Evolutionary conservation across 2,329 filamentous ascomycete genomes (phyloP), one percentile per base, ranked within the genome.

Genomic region (Cladosporium sp.): DNA sequence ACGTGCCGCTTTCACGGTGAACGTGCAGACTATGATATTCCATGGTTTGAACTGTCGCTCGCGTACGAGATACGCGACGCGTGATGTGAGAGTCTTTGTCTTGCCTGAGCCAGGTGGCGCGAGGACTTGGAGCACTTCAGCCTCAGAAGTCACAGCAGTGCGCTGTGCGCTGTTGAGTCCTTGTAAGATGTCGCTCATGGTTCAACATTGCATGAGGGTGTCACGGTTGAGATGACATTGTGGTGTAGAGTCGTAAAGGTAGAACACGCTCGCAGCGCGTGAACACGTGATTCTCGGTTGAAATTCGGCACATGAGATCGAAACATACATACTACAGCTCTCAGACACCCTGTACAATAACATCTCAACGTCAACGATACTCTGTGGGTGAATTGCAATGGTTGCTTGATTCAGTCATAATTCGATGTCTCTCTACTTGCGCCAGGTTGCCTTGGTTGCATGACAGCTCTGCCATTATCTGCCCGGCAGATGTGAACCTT

Each of bases 11-110:
- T 98, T 98, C 77, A 97, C 93, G 1, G 95, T 99, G 76, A 99
- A 99, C 0, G 94, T 98, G 68, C 94, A 95, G 67, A 97, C 94
- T 67, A 99, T 89, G 73, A 98, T 88, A 80, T 97, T 92, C 80
- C 91, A 88, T 74, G 94, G 94, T 65, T 87, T 86, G 72, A 92
- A 87, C 51, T 89, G 87, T 71, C 87, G 81, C 72, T 90, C 84
- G 60, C 89, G 86, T 64, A 97, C 86, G 34, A 97, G 87, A 84
- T 94, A 96, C 72, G 93, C 93, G 66, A 97, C 92, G 68, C 95
- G 90, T 54, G 93, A 92, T 0, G 93, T 97, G 64, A 99, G 84
- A 0, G 95, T 98, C 78, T 97, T 96, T 15, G 94, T 99, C 80
- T 99, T 98, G 24, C 95, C 94, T 68, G 87, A 90, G 38, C 88